Evolutionary conservation across 2,329 filamentous ascomycete species (phyloP).

Genomic region (Fusarium verticillioides): DNA sequence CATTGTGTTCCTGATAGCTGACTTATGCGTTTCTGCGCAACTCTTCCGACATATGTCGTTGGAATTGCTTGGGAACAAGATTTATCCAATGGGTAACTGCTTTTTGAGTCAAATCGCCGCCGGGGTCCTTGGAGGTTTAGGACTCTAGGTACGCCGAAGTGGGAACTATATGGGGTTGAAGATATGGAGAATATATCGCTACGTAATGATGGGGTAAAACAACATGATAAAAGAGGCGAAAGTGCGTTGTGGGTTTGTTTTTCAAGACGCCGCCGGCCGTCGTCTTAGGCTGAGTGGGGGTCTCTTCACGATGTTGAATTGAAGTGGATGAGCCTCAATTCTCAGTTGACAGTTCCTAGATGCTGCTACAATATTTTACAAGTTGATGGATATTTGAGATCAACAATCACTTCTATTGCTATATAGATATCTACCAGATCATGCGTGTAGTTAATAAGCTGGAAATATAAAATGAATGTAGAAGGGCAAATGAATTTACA

Average conservation of each 20-base stretch:
- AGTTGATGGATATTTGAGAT: background rate
- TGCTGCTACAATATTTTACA: background rate
- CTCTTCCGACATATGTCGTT: background rate
- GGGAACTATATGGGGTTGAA: conserved; percentile 1
- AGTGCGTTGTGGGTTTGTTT: conserved; percentile 10
- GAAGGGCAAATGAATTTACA: background rate
- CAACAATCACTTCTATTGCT: too few species aligned
- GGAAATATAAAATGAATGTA: background rate
- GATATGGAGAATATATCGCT: conserved; percentile 18
- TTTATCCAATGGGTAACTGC: background rate
- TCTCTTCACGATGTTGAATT: background rate
- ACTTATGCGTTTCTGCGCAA: background rate
- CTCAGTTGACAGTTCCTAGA: background rate
- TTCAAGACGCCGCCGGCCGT: background rate
- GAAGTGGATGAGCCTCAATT: background rate
- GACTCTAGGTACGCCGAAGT: background rate
- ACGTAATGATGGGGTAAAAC: conserved; percentile 42
- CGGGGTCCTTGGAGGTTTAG: background rate
- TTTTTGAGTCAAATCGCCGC: background rate
- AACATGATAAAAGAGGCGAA: conserved; percentile 27
- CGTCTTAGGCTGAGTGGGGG: background rate
- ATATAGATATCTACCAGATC: too few species aligned
- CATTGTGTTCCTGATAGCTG: too few species aligned
- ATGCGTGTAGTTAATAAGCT: background rate
- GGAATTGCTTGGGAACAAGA: background rate